These are phyloP conservation scores for Naganishia vishniacii DNA, from an alignment of 768 basidiomycete species.

Conservation along the genomic window DNA sequence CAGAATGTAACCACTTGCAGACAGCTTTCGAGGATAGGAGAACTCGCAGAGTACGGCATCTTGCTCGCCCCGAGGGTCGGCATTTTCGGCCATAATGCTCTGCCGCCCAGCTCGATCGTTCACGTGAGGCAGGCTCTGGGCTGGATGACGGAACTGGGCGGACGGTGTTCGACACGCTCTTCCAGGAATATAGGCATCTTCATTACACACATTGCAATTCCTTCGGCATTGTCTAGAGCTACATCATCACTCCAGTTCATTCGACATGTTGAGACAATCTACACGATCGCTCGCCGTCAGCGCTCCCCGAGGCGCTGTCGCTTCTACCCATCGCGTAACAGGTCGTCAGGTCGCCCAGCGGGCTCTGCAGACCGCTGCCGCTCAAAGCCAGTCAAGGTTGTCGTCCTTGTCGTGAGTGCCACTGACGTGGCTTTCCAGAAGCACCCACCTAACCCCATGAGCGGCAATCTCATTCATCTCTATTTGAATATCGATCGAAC, in stretches of 20 bases:
- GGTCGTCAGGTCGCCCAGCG: constrained; percentile 17
- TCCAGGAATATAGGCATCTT: background rate
- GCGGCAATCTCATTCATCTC: no score
- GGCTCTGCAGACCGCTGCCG: constrained; percentile 18
- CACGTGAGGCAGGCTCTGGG: background rate
- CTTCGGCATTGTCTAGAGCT: background rate
- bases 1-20: no score
- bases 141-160: background rate
- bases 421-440: no score
- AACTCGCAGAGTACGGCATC: constrained; percentile 6
- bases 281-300: constrained; percentile 19
- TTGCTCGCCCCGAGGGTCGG: background rate
- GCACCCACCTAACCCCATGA: no score
- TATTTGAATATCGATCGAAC: no score
- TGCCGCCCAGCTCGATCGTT: constrained; percentile 4
- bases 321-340: background rate
- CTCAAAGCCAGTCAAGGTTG: background rate
- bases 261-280: constrained; percentile 25
- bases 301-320: constrained; percentile 18
- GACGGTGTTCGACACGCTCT: background rate
- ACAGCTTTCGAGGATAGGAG: no score
- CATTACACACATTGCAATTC: background rate
- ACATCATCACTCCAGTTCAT: background rate
- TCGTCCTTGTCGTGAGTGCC: constrained; percentile 5
- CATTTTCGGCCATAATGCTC: constrained; percentile 5